Evolutionary conservation across 768 basidiomycete species (phyloP).

Genomic region (Lentinula lateritia): DNA sequence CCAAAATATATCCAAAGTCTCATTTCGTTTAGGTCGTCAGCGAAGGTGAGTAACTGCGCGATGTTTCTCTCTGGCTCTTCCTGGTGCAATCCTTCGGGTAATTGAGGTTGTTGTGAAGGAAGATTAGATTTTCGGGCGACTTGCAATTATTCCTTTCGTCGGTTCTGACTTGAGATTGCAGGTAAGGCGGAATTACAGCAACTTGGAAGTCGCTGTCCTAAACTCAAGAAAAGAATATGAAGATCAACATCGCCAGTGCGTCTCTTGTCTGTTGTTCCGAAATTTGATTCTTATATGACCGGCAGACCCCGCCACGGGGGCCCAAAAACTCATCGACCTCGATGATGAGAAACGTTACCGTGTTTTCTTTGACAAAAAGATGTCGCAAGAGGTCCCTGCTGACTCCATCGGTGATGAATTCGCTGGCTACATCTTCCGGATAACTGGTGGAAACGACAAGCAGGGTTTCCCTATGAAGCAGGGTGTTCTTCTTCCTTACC

Average conservation of each 20-base stretch:
- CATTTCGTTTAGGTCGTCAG: background rate
- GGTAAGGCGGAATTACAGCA: background rate
- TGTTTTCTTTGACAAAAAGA: constrained; percentile 96
- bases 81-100: background rate
- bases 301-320: constrained; percentile 91
- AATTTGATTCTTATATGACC: constrained; percentile 10
- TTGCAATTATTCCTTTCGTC: background rate
- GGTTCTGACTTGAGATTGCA: background rate
- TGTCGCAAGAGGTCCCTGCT: constrained; percentile 89
- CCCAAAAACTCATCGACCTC: constrained; percentile 93
- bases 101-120: background rate
- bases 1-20: background rate
- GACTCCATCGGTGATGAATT: constrained; percentile 93
- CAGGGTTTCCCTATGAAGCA: constrained; percentile 99
- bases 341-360: constrained; percentile 90
- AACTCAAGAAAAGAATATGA: constrained; percentile 55
- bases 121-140: background rate
- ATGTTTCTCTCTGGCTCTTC: background rate
- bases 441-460: constrained; percentile 98
- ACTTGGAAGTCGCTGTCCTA: background rate
- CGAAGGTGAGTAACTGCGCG: background rate
- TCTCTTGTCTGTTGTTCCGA: constrained; percentile 14
- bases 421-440: constrained; percentile 94
- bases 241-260: constrained; percentile 96
- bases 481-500: constrained; percentile 91